These are phyloP conservation scores for Solanum megistacrolobum DNA, from an alignment of 257 asterid species.

Conservation along the genomic window DNA sequence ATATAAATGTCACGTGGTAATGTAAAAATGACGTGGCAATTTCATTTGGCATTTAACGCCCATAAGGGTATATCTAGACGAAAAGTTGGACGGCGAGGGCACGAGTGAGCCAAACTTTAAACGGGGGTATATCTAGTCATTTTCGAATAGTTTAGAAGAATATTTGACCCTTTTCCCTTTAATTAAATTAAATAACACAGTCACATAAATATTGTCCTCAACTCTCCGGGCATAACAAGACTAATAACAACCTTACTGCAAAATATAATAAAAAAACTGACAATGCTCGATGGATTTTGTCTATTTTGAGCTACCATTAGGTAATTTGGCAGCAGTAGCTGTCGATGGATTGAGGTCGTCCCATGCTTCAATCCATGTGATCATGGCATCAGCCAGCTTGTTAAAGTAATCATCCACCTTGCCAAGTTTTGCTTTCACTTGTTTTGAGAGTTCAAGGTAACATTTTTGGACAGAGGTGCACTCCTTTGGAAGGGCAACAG, in stretches of 20 bases:
- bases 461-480: conserved; percentile 43
- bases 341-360: conserved; percentile 36
- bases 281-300: background rate
- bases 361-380: conserved; percentile 61
- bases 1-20: too few relatives aligned
- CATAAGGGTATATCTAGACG: too few relatives aligned
- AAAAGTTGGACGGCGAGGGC: too few relatives aligned
- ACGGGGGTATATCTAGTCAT: too few relatives aligned
- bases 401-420: conserved; percentile 45
- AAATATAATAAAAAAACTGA: background rate
- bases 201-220: background rate
- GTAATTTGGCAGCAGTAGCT: background rate
- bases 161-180: background rate
- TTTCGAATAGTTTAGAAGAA: too few relatives aligned
- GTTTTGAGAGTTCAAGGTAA: conserved; percentile 48
- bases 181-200: background rate
- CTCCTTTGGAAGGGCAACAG: conserved; percentile 33
- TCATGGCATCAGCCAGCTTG: conserved; percentile 55
- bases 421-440: conserved; percentile 47
- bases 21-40: too few relatives aligned
- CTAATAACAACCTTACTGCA: background rate
- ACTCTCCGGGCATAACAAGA: background rate
- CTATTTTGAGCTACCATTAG: conserved; percentile 12
- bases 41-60: too few relatives aligned
- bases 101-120: too few relatives aligned